A percentile compares a stretch with the other conserved stretches of the same genome.
phyloP scores from a whole-genome alignment of 2,329 filamentous ascomycete genomes.

The Aspergillus terreus region DNA sequence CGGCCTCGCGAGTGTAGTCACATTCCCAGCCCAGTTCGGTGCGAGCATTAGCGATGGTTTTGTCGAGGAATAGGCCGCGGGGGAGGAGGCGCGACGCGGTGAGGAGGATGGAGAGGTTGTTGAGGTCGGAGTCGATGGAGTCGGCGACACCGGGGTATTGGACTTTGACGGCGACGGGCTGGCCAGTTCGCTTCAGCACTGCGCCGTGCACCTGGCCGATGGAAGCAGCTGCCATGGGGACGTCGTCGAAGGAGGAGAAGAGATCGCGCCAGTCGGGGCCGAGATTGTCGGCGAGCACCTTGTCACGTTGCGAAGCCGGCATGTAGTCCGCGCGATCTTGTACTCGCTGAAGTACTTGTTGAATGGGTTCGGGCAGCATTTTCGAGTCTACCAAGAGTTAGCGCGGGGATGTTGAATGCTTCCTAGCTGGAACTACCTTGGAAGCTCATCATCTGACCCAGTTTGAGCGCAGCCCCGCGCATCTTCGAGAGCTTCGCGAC shows the following conservation, averaged over 20 bases:
- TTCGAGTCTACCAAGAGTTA: constrained; percentile 65
- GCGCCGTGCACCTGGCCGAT: constrained; percentile 95
- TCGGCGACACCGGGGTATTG: constrained; percentile 95
- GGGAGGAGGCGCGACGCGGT: constrained; percentile 87
- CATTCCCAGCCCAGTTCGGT: constrained; percentile 95
- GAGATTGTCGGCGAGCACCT: constrained; percentile 73
- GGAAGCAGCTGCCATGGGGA: constrained; percentile 89
- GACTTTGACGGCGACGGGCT: constrained; percentile 87
- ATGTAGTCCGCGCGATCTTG: constrained; percentile 98
- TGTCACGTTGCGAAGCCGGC: constrained; percentile 87
- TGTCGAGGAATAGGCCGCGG: constrained; percentile 89
- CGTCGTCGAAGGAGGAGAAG: constrained; percentile 81
- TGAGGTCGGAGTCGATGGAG: constrained; percentile 94
- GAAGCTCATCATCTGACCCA: constrained; percentile 97
- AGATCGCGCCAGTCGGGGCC: constrained; percentile 80
- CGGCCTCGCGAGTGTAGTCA: constrained; percentile 86
- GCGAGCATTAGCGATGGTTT: constrained; percentile 93
- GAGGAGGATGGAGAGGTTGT: constrained; percentile 85
- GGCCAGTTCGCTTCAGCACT: constrained; percentile 68
- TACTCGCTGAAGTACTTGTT: constrained; percentile 86
- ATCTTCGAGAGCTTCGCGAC: constrained; percentile 92
- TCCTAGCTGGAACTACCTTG: constrained; percentile 49
- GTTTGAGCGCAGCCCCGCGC: constrained; percentile 93
- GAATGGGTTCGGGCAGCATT: constrained; percentile 82
- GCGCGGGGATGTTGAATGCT: not conserved